Evolutionary conservation across 2,329 filamentous ascomycete genomes (phyloP), one percentile per base, ranked within the genome.

Genomic region (Penicillium aurantiogriseum): DNA sequence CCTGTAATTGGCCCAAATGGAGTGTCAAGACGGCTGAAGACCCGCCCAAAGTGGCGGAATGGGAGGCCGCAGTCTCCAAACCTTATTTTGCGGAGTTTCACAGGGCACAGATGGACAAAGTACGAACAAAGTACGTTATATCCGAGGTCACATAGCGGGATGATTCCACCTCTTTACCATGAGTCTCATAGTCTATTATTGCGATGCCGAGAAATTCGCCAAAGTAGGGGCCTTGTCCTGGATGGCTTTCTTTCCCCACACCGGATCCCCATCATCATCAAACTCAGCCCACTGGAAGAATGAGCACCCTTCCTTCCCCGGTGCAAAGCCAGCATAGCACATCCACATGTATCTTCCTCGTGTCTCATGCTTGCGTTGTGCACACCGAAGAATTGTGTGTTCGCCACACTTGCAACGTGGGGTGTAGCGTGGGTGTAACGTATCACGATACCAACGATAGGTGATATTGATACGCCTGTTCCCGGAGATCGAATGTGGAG

Each of bases 391-490:
- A 9, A 87, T 83, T 3, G 80, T 79, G 10, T 90, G 85, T 4
- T 92, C 81, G 0, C 81, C 81, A 67, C 93, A 97, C 35, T 80
- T 81, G 71, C 94, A 99, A 54, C 81, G 84, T 0, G 92, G 92
- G 0, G 90, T 97, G 66, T 84, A 81, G 2, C 80, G 83, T 0
- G 94, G 93, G 69, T 94, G 89, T 61, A 97, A 82, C 44, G 81
- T 86, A 17, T 85, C 80, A 46, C 89, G 87, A 74, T 96, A 97
- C 76, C 90, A 88, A 7, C 94, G 86, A 74, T 97, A 99, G 0
- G 94, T 99, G 71, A 99, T 84, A 70, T 97, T 97, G 66, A 99
- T 92, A 40, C 94, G 83, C 62, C 85, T 87, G 65, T 87, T 92
- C 0, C 88, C 88, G 0, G 92, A 84, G 1, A 96, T 72, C 0